phyloP scores from a whole-genome alignment of 139 green algal genomes.

The Closterium sp. region DNA sequence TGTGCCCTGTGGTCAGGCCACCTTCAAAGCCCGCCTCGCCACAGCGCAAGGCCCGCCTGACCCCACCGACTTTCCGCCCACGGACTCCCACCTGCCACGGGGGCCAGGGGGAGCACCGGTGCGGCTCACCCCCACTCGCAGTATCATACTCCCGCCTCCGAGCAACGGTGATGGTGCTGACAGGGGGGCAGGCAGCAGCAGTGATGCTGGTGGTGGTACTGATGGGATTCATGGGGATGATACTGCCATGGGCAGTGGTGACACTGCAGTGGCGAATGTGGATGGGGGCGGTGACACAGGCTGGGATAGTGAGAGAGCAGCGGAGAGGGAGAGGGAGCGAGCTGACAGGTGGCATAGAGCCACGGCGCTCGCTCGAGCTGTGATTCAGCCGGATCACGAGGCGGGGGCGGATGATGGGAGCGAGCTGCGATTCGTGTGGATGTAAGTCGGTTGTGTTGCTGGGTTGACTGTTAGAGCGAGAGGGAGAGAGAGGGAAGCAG shows the following conservation, averaged over 20 bases:
- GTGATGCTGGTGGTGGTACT: background rate
- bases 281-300: too few relatives aligned
- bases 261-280: background rate
- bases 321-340: background rate
- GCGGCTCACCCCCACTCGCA: background rate
- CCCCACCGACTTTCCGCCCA: background rate
- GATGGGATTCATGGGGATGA: background rate
- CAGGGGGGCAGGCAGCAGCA: too few relatives aligned
- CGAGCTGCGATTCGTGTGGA: too few relatives aligned
- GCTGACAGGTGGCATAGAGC: too few relatives aligned
- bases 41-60: background rate
- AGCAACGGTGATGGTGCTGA: background rate
- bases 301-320: too few relatives aligned
- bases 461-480: too few relatives aligned
- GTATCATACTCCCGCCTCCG: background rate
- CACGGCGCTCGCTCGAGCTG: too few relatives aligned
- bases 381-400: too few relatives aligned
- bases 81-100: background rate
- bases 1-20: conserved; percentile 25
- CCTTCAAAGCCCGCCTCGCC: conserved; percentile 20
- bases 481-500: too few relatives aligned
- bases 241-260: background rate
- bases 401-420: too few relatives aligned
- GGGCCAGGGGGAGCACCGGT: background rate
- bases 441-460: too few relatives aligned